Evolutionary conservation across 306 rosid genomes (phyloP), one percentile per base, ranked within the genome.

Genomic region (Potentilla sterilis): DNA sequence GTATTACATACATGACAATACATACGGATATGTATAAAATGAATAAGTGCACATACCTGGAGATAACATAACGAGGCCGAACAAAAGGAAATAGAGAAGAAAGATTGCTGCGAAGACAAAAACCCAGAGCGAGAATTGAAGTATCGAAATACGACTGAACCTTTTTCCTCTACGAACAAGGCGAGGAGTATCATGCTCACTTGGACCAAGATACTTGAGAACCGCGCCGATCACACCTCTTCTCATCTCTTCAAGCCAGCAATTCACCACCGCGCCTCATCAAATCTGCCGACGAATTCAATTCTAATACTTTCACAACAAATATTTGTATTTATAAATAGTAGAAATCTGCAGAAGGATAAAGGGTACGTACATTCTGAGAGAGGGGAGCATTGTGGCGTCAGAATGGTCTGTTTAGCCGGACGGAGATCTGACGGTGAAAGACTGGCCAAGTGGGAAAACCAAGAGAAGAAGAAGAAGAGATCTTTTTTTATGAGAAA

Each of bases 101-200:
- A 91, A 76, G 34, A 86, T 51, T 43, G 90, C 81, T 15, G 81
- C 71, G 22, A 91, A 77, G 75, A 83, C 32, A 21, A 94, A 81
- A 35, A 77, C 41, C 87, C 87, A 87, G 51, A 82, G 77, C 21
- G 80, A 78, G 70, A 91, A 81, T 78, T 83, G 86, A 38, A 66
- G 88, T 19, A 82, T 86, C 11, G 86, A 74, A 73, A 88, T 62
- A 79, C 98, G 90, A 42, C 89, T 87, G 77, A 91, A 58, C 85
- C 87, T 86, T 78, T 87, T 89, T 80, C 92, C 85, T 67, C 91
- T 89, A 13, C 96, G 98, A 52, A 74, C 79, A 78, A 75, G 73
- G 75, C 87, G 86, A 72, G 82, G 83, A 72, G 81, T 74, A 47
- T 86, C 92, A 70, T 81, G 80, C 70, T 82, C 84, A 68, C 42